A percentile compares a stretch with the other conserved stretches of the same genome.
Evolutionary conservation across 2,329 filamentous ascomycete genomes (phyloP).

Genomic region (Trichoderma brevicompactum): DNA sequence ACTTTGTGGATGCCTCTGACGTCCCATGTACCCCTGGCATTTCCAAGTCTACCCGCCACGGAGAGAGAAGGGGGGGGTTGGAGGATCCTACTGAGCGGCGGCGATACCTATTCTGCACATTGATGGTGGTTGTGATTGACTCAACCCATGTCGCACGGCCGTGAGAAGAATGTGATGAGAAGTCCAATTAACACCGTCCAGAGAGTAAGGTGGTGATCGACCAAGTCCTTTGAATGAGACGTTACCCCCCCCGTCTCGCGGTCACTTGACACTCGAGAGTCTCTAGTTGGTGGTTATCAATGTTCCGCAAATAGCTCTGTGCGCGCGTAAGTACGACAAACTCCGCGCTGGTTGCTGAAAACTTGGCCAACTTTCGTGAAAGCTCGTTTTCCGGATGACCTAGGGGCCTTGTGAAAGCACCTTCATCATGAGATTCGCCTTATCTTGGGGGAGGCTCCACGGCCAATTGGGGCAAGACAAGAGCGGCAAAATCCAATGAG

Average conservation of each 20-base stretch:
- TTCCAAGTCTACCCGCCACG: background rate
- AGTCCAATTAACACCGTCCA: background rate
- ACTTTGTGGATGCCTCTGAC: constrained; percentile 16
- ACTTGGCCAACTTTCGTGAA: background rate
- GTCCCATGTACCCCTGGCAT: constrained; percentile 18
- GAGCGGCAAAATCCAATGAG: background rate
- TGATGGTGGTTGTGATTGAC: background rate
- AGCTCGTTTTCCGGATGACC: constrained; percentile 3
- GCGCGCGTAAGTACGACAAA: constrained; percentile 9
- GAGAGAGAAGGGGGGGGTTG: background rate
- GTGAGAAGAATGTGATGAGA: background rate
- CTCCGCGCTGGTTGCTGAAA: background rate
- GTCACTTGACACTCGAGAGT: constrained; percentile 15
- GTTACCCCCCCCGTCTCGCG: background rate
- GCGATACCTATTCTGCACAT: constrained; percentile 1
- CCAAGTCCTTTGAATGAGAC: constrained; percentile 9
- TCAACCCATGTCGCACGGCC: background rate
- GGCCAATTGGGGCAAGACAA: background rate
- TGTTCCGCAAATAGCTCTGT: constrained; percentile 12
- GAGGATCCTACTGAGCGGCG: constrained; percentile 6
- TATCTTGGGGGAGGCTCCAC: background rate
- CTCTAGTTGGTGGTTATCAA: background rate
- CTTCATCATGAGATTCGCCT: background rate
- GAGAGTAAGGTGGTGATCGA: background rate
- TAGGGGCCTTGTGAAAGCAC: background rate